Evolutionary conservation across 1,284 basidiomycete species (phyloP), one percentile per base, ranked within the genome.

Genomic region (Albatrellus sp.): DNA sequence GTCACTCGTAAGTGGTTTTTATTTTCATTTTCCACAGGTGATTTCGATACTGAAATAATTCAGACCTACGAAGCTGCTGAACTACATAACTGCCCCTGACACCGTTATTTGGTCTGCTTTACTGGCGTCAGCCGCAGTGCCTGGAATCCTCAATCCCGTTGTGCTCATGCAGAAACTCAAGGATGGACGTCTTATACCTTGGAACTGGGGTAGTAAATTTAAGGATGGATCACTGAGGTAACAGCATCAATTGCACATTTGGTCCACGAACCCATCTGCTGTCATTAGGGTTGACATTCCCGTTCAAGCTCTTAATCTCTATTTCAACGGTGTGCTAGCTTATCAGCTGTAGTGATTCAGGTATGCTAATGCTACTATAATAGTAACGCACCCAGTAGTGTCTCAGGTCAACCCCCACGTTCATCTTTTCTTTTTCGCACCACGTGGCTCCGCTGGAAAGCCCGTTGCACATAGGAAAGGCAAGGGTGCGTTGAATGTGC

Each of bases 401-500:
- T 92, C 89, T 1, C 93, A 93, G 66, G 92, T 90, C 28, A 98
- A 98, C 57, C 94, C 93, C 0, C 96, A 98, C 60, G 90, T 98
- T 10, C 94, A 98, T 61, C 55, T 98, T n/a, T 98, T 98, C 67
- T 94, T 96, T 66, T 98, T 97, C 57, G 90, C 90, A 1, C 87
- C 91, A 28, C 74, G 90, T 54, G 94, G 94, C 3, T 90, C 91
- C 0, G 90, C 93, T 2, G 94, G 94, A 24, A 83, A 83, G 54
- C 93, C 93, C 0, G 93, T 97, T 1, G 88, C 89, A 5, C 90
- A 93, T 61, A 72, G 89, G 12, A 90, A 86, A 59, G 90, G 90
- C 45, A 93, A 90, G 77, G 92, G 86, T 80, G 48, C 34, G 53
- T 30, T 11, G 44, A 5, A 13, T 40, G 24, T 2, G 3, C 12